These are phyloP conservation scores for Elongisporangium undulatum DNA, from an alignment of 352 stramenopile genomes.

Conservation along the genomic window DNA sequence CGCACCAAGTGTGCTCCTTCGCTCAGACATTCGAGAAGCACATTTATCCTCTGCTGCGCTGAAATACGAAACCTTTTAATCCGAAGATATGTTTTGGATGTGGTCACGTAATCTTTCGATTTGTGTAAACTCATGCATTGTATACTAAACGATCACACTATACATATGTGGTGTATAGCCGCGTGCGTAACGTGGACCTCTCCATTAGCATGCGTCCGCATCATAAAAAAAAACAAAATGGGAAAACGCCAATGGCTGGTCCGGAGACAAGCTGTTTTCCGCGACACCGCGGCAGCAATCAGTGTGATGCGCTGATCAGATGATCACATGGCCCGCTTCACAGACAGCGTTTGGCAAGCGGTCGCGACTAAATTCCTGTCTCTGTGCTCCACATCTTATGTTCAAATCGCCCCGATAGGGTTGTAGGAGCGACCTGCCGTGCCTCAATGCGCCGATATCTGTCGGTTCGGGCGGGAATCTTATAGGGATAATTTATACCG, in stretches of 20 bases:
- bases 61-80: background rate
- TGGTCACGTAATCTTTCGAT: too few species aligned
- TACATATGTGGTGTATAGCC: background rate
- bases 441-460: too few species aligned
- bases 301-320: background rate
- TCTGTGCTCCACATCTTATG: background rate
- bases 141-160: background rate
- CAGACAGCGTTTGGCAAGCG: background rate
- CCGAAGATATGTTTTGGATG: background rate
- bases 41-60: constrained; percentile 19
- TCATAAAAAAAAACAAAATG: background rate
- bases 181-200: background rate
- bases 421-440: background rate
- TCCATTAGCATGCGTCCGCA: background rate
- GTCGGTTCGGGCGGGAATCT: too few species aligned
- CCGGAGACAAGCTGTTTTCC: background rate
- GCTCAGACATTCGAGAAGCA: constrained; percentile 29
- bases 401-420: background rate
- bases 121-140: too few species aligned
- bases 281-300: background rate
- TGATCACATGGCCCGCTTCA: background rate
- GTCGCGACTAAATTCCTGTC: background rate
- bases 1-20: constrained; percentile 23
- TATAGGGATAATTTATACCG: too few species aligned
- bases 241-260: background rate